phyloP scores from a whole-genome alignment of 305 asterid species.

The Fraxinus velutina region DNA sequence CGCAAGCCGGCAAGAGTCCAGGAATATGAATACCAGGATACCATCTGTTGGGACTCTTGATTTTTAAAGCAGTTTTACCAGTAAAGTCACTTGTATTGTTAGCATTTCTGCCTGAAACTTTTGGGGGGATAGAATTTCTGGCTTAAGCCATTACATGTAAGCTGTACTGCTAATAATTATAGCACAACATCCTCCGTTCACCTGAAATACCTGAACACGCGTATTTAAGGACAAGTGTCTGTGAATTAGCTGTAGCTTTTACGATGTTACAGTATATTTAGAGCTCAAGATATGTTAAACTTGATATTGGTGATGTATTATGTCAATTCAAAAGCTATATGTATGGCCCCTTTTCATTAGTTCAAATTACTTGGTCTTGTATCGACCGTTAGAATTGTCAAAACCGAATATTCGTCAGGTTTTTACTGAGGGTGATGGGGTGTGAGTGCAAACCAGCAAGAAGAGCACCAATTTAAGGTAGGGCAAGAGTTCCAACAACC shows the following conservation, averaged over 20 bases:
- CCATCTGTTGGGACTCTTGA: slow-evolving; percentile 57
- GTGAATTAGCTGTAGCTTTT: not conserved
- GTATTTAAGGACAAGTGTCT: not conserved
- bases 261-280: not conserved
- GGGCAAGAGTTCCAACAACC: not conserved
- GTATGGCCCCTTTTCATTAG: not conserved
- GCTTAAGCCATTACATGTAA: slow-evolving; percentile 17
- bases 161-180: slow-evolving; percentile 29
- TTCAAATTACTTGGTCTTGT: not conserved
- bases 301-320: not conserved
- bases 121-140: slow-evolving; percentile 24
- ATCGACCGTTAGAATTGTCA: not conserved
- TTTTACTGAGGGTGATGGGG: not conserved
- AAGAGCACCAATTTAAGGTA: not conserved
- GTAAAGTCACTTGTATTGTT: slow-evolving; percentile 29
- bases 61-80: slow-evolving; percentile 31
- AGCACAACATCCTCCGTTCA: slow-evolving; percentile 5
- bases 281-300: not conserved
- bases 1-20: slow-evolving; percentile 37
- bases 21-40: slow-evolving; percentile 46
- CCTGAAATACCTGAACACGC: not conserved
- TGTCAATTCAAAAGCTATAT: not conserved
- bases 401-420: not conserved
- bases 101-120: slow-evolving; percentile 14
- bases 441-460: not conserved